Evolutionary conservation across 208 protist species (phyloP).

Genomic region (Trypanosoma platydactyli): DNA sequence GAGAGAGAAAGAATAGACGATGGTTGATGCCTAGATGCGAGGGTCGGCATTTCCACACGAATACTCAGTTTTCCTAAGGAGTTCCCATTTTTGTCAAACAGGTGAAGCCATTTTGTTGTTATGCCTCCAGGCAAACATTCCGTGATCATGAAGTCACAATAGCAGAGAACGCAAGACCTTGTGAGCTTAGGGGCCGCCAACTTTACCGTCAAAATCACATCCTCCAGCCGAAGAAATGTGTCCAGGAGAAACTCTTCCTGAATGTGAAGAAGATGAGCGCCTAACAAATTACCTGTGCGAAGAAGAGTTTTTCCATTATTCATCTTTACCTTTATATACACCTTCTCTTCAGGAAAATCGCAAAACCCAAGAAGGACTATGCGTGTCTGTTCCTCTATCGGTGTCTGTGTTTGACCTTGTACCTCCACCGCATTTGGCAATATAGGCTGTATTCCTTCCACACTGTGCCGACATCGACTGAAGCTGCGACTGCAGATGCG

Average conservation of each 20-base stretch:
- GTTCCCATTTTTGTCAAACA: conserved; percentile 53
- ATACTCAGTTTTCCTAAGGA: conserved; percentile 61
- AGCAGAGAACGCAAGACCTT: conserved; percentile 38
- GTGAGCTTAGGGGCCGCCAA: conserved; percentile 37
- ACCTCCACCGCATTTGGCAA: background rate
- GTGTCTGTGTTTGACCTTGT: conserved; percentile 5
- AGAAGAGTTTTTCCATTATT: conserved; percentile 16
- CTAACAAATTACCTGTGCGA: conserved; percentile 13
- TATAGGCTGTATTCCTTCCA: conserved; percentile 16
- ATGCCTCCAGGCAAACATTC: conserved; percentile 35
- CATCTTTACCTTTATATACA: conserved; percentile 24
- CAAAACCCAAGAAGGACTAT: conserved; percentile 12
- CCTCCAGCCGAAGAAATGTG: conserved; percentile 1
- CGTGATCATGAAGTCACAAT: conserved; percentile 64
- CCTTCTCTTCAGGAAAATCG: conserved; percentile 16
- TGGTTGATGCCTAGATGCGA: conserved; percentile 5
- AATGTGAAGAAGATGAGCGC: conserved; percentile 1
- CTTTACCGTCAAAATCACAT: conserved; percentile 53
- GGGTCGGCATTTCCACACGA: conserved; percentile 39
- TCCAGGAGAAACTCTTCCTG: conserved; percentile 26
- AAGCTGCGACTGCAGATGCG: too few species aligned
- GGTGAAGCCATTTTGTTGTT: conserved; percentile 45
- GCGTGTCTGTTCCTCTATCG: background rate
- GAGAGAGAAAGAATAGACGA: background rate
- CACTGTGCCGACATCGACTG: background rate